Conservation (phyloP, 345 rosid genomes). For the Noccaea caerulescens region DNA sequence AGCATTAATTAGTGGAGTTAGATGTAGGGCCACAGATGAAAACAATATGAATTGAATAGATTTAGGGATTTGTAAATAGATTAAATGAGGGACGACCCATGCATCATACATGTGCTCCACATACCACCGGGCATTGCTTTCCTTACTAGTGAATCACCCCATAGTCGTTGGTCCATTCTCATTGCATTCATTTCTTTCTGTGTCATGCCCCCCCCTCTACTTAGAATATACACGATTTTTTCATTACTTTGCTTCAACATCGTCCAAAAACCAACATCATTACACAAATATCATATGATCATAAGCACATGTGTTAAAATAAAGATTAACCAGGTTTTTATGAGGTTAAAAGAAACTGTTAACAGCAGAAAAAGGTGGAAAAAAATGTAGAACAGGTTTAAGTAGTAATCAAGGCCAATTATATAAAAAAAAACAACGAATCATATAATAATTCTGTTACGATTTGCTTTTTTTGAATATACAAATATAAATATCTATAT, state of each 20-base stretch:
- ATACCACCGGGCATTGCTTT: slow-evolving; percentile 32
- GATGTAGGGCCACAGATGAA: slow-evolving; percentile 27
- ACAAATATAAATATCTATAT: background rate
- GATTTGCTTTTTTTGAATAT: background rate
- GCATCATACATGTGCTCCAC: slow-evolving; percentile 32
- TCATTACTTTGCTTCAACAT: slow-evolving; percentile 5
- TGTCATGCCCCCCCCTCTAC: slow-evolving; percentile 19
- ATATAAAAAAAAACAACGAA: background rate
- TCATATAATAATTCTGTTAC: slow-evolving; percentile 7
- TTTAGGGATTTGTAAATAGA: slow-evolving; percentile 7
- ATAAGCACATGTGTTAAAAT: too few relatives aligned
- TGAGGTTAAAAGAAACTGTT: too few relatives aligned
- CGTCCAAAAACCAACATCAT: background rate
- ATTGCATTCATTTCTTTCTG: slow-evolving; percentile 21
- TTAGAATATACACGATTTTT: background rate
- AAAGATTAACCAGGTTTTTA: too few relatives aligned
- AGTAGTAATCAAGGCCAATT: background rate
- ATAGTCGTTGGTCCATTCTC: slow-evolving; percentile 32
- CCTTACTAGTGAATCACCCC: slow-evolving; percentile 11
- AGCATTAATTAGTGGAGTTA: slow-evolving; percentile 21
- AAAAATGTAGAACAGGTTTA: background rate
- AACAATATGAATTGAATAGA: slow-evolving; percentile 23
- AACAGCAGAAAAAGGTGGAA: background rate
- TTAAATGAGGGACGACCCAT: slow-evolving; percentile 37
- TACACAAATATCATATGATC: too few relatives aligned